Conservation (phyloP, 176 grass and related monocot species). For the Carex kokanica region DNA sequence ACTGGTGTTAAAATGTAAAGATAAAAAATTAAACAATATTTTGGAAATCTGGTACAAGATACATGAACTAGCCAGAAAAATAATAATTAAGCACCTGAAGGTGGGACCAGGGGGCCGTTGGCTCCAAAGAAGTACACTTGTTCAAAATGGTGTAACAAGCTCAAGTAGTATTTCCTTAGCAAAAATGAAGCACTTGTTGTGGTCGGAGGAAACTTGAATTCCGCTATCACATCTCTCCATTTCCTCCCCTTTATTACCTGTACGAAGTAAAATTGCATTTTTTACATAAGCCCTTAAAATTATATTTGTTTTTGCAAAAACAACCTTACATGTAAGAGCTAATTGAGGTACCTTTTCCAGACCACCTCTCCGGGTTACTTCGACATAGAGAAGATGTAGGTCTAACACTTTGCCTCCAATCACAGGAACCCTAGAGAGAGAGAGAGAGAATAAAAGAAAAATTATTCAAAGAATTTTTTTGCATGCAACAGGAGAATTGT, state of each 20-base stretch:
- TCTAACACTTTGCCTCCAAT: conserved; percentile 60
- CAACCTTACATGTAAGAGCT: neutral
- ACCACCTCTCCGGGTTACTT: conserved; percentile 49
- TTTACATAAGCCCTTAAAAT: neutral
- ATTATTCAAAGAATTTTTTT: neutral
- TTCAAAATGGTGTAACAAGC: conserved; percentile 50
- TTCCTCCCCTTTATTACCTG: conserved; percentile 52
- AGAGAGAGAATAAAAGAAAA: neutral
- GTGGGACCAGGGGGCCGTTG: conserved; percentile 34
- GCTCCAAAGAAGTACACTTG: conserved; percentile 52
- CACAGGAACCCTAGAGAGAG: conserved; percentile 41
- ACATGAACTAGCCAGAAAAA: neutral
- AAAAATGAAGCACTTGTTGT: conserved; percentile 55
- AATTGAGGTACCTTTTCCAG: conserved; percentile 38
- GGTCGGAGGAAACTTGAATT: conserved; percentile 44
- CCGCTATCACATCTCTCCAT: conserved; percentile 49
- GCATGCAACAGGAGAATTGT: neutral
- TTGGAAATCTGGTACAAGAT: neutral
- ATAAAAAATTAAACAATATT: neutral
- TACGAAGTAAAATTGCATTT: neutral
- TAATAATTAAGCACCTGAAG: conserved; percentile 31
- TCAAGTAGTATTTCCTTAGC: conserved; percentile 54
- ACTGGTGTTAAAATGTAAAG: neutral
- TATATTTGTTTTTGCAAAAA: neutral
- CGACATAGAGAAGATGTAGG: conserved; percentile 50